Conservation (phyloP, 164 flowering plant species). For the Sedum album region DNA sequence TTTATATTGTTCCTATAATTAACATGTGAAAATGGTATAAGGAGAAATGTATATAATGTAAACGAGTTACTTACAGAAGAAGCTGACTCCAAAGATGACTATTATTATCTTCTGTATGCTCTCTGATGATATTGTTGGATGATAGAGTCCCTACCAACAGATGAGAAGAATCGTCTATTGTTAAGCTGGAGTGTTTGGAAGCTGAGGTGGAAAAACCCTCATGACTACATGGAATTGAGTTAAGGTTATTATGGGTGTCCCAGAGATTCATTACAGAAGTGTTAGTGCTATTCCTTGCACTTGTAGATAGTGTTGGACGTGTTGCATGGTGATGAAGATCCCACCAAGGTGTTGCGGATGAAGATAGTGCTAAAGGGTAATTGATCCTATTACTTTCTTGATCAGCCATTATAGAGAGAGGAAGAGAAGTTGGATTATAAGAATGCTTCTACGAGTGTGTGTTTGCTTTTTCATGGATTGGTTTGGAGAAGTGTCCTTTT, state of each 20-base stretch:
- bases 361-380: neutral
- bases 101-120: neutral
- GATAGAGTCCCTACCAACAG: neutral
- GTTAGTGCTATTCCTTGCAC: neutral
- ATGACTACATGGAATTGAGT: neutral
- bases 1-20: no score
- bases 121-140: neutral
- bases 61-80: conserved; percentile 7
- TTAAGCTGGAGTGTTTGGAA: conserved; percentile 4
- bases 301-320: neutral
- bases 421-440: neutral
- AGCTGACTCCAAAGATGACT: conserved; percentile 6
- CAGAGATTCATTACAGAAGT: neutral
- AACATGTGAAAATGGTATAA: no score
- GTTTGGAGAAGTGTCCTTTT: neutral
- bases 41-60: neutral
- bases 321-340: conserved; percentile 7
- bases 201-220: neutral
- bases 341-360: conserved; percentile 1
- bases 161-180: neutral
- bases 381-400: neutral
- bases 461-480: neutral
- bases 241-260: neutral
- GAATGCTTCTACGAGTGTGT: neutral
- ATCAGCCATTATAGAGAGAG: neutral